These are phyloP conservation scores for Microstegium vimineum DNA, from an alignment of 176 grass and related monocot species.

Conservation along the genomic window DNA sequence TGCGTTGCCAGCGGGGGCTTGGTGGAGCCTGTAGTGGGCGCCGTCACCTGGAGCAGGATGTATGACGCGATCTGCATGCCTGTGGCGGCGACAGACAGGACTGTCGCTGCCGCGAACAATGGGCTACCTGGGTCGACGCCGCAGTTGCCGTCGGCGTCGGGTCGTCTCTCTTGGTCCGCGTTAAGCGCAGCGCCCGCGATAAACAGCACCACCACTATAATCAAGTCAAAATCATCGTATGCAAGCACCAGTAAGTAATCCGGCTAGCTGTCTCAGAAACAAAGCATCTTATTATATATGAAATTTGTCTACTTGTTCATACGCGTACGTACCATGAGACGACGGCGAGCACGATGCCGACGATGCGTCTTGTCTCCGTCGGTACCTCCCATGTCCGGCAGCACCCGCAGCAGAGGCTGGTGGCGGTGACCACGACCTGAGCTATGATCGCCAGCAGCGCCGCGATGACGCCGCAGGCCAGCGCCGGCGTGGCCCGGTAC, in stretches of 20 bases:
- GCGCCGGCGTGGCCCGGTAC: slow-evolving; percentile 9
- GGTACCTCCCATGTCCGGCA: not conserved
- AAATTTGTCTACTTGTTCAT: too few relatives aligned
- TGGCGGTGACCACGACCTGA: slow-evolving; percentile 6
- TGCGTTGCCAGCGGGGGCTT: not conserved
- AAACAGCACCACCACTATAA: not conserved
- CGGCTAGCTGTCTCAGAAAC: too few relatives aligned
- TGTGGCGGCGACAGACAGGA: not conserved
- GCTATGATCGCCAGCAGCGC: not conserved
- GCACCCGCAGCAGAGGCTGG: slow-evolving; percentile 4
- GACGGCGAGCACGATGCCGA: not conserved
- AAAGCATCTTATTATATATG: too few relatives aligned
- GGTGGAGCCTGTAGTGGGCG: not conserved
- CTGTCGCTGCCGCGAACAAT: not conserved
- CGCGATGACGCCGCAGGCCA: not conserved
- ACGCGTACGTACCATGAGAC: slow-evolving; percentile 14
- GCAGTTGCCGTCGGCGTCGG: not conserved
- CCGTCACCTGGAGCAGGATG: not conserved
- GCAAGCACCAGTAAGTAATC: too few relatives aligned
- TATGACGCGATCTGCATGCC: slow-evolving; percentile 13
- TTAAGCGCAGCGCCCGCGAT: not conserved
- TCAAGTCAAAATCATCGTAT: too few relatives aligned
- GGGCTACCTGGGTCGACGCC: not conserved
- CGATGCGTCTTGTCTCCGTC: not conserved
- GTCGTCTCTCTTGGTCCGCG: rapidly evolving